Percentiles rank a stretch among this genome's conserved stretches.
phyloP scores from a whole-genome alignment of 2,329 filamentous ascomycete species.

The Penicillium sclerotiorum region DNA sequence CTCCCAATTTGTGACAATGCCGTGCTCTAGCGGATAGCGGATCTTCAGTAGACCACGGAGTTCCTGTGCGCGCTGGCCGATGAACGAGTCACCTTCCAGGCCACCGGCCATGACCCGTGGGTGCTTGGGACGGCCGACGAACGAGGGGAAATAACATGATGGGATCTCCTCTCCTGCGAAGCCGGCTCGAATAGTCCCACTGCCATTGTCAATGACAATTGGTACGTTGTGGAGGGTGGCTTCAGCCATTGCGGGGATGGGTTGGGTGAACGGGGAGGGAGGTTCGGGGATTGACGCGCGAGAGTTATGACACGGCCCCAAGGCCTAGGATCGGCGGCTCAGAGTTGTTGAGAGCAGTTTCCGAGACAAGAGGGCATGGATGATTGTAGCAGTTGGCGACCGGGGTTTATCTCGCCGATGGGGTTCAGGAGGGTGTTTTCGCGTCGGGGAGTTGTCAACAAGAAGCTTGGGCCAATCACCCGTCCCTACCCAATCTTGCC shows the following conservation, averaged over 20 bases:
- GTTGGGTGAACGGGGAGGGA: conserved; percentile 17
- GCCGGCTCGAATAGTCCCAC: conserved; percentile 93
- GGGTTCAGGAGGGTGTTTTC: conserved; percentile 22
- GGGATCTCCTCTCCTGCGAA: conserved; percentile 95
- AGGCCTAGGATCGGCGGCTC: conserved; percentile 29
- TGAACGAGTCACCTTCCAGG: conserved; percentile 94
- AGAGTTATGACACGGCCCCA: conserved; percentile 33
- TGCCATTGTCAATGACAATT: conserved; percentile 98
- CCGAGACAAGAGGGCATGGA: conserved; percentile 14
- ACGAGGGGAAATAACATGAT: conserved; percentile 96
- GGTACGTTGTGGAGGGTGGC: conserved; percentile 87
- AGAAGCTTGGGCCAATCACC: conserved; percentile 41
- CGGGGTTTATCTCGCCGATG: conserved; percentile 12
- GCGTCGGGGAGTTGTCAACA: conserved; percentile 36
- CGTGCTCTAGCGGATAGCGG: conserved; percentile 91
- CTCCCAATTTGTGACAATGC: conserved; percentile 98
- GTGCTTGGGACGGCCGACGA: conserved; percentile 95
- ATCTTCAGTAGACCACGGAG: conserved; percentile 93
- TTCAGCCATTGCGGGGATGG: conserved; percentile 59
- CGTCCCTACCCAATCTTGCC: conserved; percentile 4
- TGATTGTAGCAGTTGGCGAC: conserved; percentile 13
- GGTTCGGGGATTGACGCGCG: conserved; percentile 22
- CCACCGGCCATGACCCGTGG: conserved; percentile 92
- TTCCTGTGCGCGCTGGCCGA: conserved; percentile 88
- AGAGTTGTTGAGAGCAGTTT: conserved; percentile 9